Percentiles rank a stretch among this genome's conserved stretches.
phyloP scores from a whole-genome alignment of 495 filamentous ascomycete species.

The Cryomyces minteri region DNA sequence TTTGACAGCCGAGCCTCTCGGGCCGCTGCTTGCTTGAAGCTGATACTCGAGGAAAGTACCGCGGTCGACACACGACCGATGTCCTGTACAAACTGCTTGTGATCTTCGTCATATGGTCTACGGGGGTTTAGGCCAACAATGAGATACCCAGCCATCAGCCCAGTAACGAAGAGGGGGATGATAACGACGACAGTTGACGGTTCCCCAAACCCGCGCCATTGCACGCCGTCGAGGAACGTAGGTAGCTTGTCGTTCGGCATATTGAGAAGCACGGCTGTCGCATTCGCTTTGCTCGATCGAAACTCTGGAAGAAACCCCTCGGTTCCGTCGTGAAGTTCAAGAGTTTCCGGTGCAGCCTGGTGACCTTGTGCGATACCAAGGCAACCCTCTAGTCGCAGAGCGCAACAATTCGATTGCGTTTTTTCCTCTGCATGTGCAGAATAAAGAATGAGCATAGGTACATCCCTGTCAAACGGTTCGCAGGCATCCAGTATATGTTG shows the following conservation, averaged over 20 bases:
- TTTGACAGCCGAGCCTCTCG: slow-evolving; percentile 42
- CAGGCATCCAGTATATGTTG: slow-evolving; percentile 32
- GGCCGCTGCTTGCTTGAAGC: slow-evolving; percentile 53
- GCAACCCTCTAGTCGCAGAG: slow-evolving; percentile 39
- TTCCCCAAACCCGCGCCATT: slow-evolving; percentile 46
- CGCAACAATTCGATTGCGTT: slow-evolving; percentile 39
- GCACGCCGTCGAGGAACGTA: slow-evolving; percentile 36
- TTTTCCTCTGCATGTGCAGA: slow-evolving; percentile 38
- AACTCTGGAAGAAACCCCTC: slow-evolving; percentile 49
- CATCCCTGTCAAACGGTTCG: slow-evolving; percentile 40
- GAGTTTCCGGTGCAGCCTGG: slow-evolving; percentile 27
- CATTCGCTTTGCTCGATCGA: slow-evolving; percentile 43
- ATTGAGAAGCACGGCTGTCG: slow-evolving; percentile 36
- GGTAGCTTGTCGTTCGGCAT: slow-evolving; percentile 40
- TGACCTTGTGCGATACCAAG: slow-evolving; percentile 45
- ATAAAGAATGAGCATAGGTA: slow-evolving; percentile 46
- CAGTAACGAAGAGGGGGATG: slow-evolving; percentile 47
- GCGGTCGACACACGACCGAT: slow-evolving; percentile 49
- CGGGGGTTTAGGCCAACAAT: slow-evolving; percentile 52
- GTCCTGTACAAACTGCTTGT: slow-evolving; percentile 48
- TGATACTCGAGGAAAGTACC: slow-evolving; percentile 48
- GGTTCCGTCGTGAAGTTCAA: slow-evolving; percentile 39
- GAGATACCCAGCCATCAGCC: slow-evolving; percentile 40
- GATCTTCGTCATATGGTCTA: slow-evolving; percentile 50
- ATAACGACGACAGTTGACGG: slow-evolving; percentile 42